Evolutionary conservation across 306 rosid species (phyloP).

Genomic region (Purshia tridentata): DNA sequence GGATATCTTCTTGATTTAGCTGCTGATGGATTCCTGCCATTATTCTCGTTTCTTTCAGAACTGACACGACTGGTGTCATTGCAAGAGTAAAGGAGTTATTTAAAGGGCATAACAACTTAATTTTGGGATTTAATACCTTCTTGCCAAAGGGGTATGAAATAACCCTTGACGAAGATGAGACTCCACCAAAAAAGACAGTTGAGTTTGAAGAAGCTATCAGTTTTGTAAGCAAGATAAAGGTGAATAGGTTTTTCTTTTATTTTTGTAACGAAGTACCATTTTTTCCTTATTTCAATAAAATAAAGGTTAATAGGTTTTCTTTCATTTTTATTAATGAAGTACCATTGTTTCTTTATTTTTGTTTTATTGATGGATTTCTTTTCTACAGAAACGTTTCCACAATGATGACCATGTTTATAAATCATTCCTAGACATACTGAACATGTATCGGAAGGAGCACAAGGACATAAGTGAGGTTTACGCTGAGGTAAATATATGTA

Average conservation of each 20-base stretch:
- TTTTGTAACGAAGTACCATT: background rate
- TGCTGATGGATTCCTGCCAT: conserved; percentile 11
- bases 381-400: conserved; percentile 79
- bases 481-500: conserved; percentile 59
- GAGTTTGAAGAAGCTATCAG: conserved; percentile 97
- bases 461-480: conserved; percentile 89
- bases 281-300: conserved; percentile 19
- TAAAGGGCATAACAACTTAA: conserved; percentile 87
- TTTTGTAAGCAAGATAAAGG: conserved; percentile 98
- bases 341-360: conserved; percentile 11
- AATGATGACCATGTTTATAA: conserved; percentile 84
- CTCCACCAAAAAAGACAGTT: conserved; percentile 83
- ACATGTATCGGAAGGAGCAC: conserved; percentile 96
- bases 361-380: conserved; percentile 23
- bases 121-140: conserved; percentile 94
- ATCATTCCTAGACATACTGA: conserved; percentile 91
- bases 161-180: conserved; percentile 76
- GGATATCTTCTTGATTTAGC: conserved; percentile 13
- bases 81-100: conserved; percentile 92
- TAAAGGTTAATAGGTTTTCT: conserved; percentile 59
- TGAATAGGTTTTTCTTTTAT: conserved; percentile 24
- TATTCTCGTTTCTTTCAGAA: conserved; percentile 51
- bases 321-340: conserved; percentile 4
- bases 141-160: conserved; percentile 96
- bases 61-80: conserved; percentile 91